Evolutionary conservation across 495 filamentous ascomycete species (phyloP).

Genomic region (Penicillium canescens): DNA sequence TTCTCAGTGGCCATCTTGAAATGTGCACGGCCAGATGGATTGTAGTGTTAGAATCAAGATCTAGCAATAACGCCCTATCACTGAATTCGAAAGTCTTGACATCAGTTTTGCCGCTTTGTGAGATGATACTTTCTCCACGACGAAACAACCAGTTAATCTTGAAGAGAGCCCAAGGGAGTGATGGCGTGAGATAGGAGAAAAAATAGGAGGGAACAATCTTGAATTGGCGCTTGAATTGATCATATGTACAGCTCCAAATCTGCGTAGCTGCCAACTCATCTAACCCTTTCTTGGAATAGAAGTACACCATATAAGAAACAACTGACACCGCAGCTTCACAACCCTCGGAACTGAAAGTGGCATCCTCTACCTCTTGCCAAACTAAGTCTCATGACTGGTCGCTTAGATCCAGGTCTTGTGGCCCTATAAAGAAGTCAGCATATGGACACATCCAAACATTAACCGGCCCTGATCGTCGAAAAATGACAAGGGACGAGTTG

Average conservation of each 20-base stretch:
- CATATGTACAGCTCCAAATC: conserved; percentile 50
- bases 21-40: no score
- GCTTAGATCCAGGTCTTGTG: conserved; percentile 71
- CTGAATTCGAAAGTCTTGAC: no score
- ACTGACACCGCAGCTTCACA: conserved; percentile 10
- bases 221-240: conserved; percentile 39
- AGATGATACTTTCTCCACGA: no score
- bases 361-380: conserved; percentile 60
- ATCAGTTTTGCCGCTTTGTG: no score
- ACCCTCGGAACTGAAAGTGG: conserved; percentile 10
- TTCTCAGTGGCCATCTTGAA: no score
- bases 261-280: conserved; percentile 27
- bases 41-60: no score
- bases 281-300: conserved; percentile 37
- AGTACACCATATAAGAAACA: conserved; percentile 38
- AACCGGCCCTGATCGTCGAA: neutral
- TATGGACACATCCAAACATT: neutral
- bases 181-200: neutral
- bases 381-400: conserved; percentile 81
- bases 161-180: no score
- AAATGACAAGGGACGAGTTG: neutral
- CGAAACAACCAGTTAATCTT: no score
- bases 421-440: conserved; percentile 52
- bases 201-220: conserved; percentile 24
- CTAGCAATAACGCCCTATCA: no score